Conservation (phyloP, 768 basidiomycete species). For the Lactarius hatsudake region DNA sequence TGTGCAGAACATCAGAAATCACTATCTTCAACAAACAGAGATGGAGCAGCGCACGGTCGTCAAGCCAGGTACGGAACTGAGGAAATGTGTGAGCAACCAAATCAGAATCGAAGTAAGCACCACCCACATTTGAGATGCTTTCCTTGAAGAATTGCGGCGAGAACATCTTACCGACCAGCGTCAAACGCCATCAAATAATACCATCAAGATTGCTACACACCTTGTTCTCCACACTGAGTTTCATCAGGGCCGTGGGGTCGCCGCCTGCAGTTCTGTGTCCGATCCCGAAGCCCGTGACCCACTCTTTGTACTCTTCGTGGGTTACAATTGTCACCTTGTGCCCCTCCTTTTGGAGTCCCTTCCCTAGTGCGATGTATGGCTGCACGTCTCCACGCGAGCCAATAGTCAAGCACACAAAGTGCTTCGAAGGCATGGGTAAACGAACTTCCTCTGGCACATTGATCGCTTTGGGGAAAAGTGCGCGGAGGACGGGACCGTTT, state of each 20-base stretch:
- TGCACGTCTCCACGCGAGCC: conserved; percentile 57
- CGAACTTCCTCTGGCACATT: conserved; percentile 44
- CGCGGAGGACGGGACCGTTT: conserved; percentile 34
- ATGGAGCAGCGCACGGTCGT: conserved; percentile 46
- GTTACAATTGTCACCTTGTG: conserved; percentile 49
- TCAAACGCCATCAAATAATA: not conserved
- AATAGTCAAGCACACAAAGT: conserved; percentile 64
- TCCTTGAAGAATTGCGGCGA: conserved; percentile 70
- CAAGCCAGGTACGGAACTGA: conserved; percentile 64
- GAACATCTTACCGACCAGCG: conserved; percentile 53
- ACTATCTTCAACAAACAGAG: not conserved
- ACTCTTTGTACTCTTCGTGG: conserved; percentile 48
- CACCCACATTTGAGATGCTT: conserved; percentile 49
- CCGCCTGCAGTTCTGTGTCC: conserved; percentile 61
- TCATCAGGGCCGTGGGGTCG: conserved; percentile 68
- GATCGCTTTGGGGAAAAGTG: conserved; percentile 45
- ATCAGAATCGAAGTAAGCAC: not conserved
- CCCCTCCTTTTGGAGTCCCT: conserved; percentile 42
- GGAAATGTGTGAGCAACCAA: conserved; percentile 6
- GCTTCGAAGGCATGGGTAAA: conserved; percentile 37
- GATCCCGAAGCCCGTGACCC: conserved; percentile 60
- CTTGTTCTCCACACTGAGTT: conserved; percentile 51
- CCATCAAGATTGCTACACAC: conserved; percentile 23
- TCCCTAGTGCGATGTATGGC: conserved; percentile 47
- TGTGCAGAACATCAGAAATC: conserved; percentile 29